Evolutionary conservation across 2,329 filamentous ascomycete genomes (phyloP), one percentile per base, ranked within the genome.

Genomic region (Pestalotiopsis sp.): DNA sequence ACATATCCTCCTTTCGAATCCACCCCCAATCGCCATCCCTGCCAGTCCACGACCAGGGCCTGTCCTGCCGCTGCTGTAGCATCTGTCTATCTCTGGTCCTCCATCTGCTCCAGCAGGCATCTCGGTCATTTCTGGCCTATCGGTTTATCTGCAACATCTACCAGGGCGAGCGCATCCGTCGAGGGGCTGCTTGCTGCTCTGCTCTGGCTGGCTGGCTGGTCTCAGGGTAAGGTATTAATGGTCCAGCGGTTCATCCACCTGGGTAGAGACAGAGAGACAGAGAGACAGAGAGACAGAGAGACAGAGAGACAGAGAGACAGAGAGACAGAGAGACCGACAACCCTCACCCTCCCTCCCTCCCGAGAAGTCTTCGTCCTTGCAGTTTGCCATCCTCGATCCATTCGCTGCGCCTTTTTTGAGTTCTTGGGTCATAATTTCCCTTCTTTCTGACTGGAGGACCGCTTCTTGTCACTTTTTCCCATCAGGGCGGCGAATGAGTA

Each of bases 141-240:
- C 74, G 73, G 71, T 75, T 75, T 74, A 75, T 76, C 73, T 75
- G 68, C 69, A 74, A 73, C 73, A 69, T 52, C 45, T 52, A 52
- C 70, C 68, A 66, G 66, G 57, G 56, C 64, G 56, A 60, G 27
- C 17, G 64, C 56, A 66, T 56, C 63, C 45, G 38, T 45, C 61
- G 23, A 39, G 14, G 49, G 39, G 64, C 7, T 36, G 31, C 31
- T 36, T 36, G 31, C 31, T 36, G 31, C 31, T 27, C 27, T 27
- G 27, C 27, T 36, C 31, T 36, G 31, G 31, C 31, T 36, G 31
- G 31, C 31, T 36, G 31, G 31, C 31, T 36, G 31, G 31, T 36
- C 7, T 36, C 31, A 36, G 31, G 31, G 31, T 36, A 36, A 20
- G 38, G 17, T 66, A 66, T 66, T 66, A 66, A 57, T 66, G 63